Percentiles rank a stretch among this genome's conserved stretches.
Conservation (phyloP, 768 basidiomycete species). For the Tricholoma sp. region DNA sequence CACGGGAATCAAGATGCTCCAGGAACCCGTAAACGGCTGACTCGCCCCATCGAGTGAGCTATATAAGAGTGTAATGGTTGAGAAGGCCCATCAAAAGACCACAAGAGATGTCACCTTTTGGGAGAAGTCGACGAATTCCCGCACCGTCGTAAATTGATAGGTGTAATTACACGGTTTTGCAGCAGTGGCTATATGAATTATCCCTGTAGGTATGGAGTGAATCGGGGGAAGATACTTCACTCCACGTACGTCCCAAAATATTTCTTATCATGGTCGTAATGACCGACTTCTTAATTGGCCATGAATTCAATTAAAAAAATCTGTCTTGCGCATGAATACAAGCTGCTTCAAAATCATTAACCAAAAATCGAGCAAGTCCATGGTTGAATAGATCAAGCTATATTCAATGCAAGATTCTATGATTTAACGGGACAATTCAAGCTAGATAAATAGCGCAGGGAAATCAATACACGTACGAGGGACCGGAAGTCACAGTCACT, state of each 20-base stretch:
- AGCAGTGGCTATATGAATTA: slow-evolving; percentile 23
- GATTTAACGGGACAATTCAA: not conserved
- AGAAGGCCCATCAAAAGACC: not conserved
- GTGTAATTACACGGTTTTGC: slow-evolving; percentile 55
- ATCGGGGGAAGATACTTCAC: slow-evolving; percentile 1
- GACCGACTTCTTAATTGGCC: slow-evolving; percentile 61
- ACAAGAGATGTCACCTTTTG: slow-evolving; percentile 32
- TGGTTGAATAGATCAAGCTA: slow-evolving; percentile 55
- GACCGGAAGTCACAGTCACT: slow-evolving; percentile 40
- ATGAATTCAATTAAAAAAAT: slow-evolving; percentile 51
- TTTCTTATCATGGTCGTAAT: slow-evolving; percentile 50
- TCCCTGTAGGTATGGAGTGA: not conserved
- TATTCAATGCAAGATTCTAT: slow-evolving; percentile 49
- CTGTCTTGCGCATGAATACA: slow-evolving; percentile 50
- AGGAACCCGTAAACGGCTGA: slow-evolving; percentile 9
- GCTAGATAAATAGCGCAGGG: not conserved
- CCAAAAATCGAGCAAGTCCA: slow-evolving; percentile 49
- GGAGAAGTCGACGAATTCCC: slow-evolving; percentile 56
- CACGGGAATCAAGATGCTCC: slow-evolving; percentile 9
- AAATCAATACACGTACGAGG: slow-evolving; percentile 21
- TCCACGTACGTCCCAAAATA: slow-evolving; percentile 36
- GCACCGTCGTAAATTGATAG: slow-evolving; percentile 50
- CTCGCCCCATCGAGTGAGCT: slow-evolving; percentile 51
- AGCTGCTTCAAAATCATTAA: slow-evolving; percentile 48
- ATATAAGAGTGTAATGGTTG: not conserved